Evolutionary conservation across 805 yeast genomes (phyloP), one percentile per base, ranked within the genome.

Genomic region (Hanseniaspora mollemarum): DNA sequence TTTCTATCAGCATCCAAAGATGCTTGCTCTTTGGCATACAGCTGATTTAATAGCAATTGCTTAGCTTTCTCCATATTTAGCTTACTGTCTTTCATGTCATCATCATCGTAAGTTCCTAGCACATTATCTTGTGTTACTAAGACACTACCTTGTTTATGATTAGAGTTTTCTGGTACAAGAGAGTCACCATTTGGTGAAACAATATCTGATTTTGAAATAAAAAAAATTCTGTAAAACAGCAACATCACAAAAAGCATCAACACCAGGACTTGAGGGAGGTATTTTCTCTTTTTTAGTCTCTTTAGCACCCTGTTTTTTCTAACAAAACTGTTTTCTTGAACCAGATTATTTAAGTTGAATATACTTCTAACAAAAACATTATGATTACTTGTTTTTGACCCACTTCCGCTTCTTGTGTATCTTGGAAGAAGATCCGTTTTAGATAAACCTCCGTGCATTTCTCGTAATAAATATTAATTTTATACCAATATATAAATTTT

Each of bases 21-120:
- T 12, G 6, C 6, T 15, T 43, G 46, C 21, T 43, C 46, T 4
- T 43, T 29, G 3, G 33, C 46, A 22, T 43, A 43, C 4, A 43
- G 15, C 26, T 43, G 33, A 18, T 43, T 43, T 15, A 31, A 13
- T 1, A 48, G 28, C 19, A 40, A 12, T 7, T 40, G 36, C 13
- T 40, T 39, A 3, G 39, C 45, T n/a, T 33, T 39, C 26, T 48
- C 51, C 51, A 48, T 48, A 13, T 48, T 48, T 28, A 48, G 7
- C 19, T 40, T 48, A 10, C 51, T 48, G 22, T 40, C 45, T 24
- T 33, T 48, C 10, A 48, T 48, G 2, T 16, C 38, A 15, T 45
- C 49, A n/a, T 48, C 51, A 13, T 32, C 21, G 16, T 25, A 25
- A 16, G 7, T 24, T 15, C 22, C 21, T 21, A 40, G 25, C 2